Percentiles rank a stretch among this genome's conserved stretches.
Conservation (phyloP, 176 grass and related monocot genomes). For the Cenchrus purpureus region DNA sequence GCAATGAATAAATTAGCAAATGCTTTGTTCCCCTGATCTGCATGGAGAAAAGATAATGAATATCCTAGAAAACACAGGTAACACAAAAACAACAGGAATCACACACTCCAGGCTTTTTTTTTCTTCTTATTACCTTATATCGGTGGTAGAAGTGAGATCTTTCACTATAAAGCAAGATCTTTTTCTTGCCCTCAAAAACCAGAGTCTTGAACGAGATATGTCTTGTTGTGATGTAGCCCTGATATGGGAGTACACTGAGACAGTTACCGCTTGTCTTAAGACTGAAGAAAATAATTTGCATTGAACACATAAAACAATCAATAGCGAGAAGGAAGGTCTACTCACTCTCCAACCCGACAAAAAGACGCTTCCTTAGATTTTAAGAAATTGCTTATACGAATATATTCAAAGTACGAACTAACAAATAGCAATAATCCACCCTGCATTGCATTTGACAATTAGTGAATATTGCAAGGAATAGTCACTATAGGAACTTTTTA, state of each 20-base stretch:
- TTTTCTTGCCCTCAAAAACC: slow-evolving; percentile 93
- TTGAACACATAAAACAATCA: slow-evolving; percentile 20
- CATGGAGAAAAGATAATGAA: slow-evolving; percentile 37
- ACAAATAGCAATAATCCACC: no score
- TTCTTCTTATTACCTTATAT: slow-evolving; percentile 68
- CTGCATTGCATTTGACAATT: no score
- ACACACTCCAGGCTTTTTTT: background rate
- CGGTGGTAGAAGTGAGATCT: slow-evolving; percentile 97
- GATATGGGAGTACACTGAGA: slow-evolving; percentile 17
- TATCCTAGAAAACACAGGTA: background rate
- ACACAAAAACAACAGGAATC: background rate
- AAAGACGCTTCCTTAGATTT: no score
- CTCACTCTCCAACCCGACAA: no score
- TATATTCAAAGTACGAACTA: no score
- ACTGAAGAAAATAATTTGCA: background rate
- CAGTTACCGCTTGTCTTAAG: slow-evolving; percentile 38
- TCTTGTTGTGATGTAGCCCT: slow-evolving; percentile 81
- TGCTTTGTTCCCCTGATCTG: slow-evolving; percentile 82
- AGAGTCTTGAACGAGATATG: slow-evolving; percentile 89
- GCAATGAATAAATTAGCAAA: slow-evolving; percentile 85
- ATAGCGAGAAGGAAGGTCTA: slow-evolving; percentile 1
- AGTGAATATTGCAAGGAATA: no score
- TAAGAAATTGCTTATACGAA: no score
- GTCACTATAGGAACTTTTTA: no score
- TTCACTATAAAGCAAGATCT: slow-evolving; percentile 95